A percentile compares a stretch with the other conserved stretches of the same genome.
These are phyloP conservation scores for Chloranthus sessilifolius DNA, from an alignment of 164 flowering plant genomes.

Conservation along the genomic window DNA sequence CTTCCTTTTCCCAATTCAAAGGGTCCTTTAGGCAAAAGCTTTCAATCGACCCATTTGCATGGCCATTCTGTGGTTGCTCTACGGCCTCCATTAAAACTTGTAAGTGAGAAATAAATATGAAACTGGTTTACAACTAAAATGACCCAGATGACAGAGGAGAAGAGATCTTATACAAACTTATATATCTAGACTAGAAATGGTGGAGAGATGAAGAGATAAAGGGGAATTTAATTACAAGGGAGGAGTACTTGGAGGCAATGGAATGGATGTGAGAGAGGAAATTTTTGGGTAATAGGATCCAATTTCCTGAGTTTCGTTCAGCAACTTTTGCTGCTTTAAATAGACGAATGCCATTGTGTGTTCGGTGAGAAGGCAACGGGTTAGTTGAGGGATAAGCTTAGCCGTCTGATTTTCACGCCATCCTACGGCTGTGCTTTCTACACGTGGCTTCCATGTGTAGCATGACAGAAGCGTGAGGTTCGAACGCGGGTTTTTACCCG, in stretches of 20 bases:
- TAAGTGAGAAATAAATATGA: too few relatives aligned
- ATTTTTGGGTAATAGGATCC: slow-evolving; percentile 1
- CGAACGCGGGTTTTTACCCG: slow-evolving; percentile 7
- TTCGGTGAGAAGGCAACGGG: too few relatives aligned
- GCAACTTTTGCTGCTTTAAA: slow-evolving; percentile 18
- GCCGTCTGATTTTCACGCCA: slow-evolving; percentile 15
- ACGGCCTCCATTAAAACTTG: too few relatives aligned
- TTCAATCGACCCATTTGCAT: neutral
- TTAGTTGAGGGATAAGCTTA: slow-evolving; percentile 19
- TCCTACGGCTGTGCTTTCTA: slow-evolving; percentile 3
- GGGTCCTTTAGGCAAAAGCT: slow-evolving; percentile 33
- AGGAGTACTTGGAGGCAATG: slow-evolving; percentile 1
- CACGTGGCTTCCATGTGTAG: slow-evolving; percentile 9
- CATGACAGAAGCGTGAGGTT: slow-evolving; percentile 9
- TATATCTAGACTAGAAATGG: neutral
- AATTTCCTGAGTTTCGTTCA: slow-evolving; percentile 20
- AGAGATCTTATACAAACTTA: too few relatives aligned
- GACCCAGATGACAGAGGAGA: too few relatives aligned
- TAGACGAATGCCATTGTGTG: slow-evolving; percentile 9
- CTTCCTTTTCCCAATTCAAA: slow-evolving; percentile 48
- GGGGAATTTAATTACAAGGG: neutral
- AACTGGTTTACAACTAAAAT: too few relatives aligned
- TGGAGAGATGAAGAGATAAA: slow-evolving; percentile 5
- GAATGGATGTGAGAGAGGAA: slow-evolving; percentile 1
- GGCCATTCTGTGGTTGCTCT: slow-evolving; percentile 17